These are phyloP conservation scores for Trapa incisa DNA, from an alignment of 345 rosid species.

Conservation along the genomic window DNA sequence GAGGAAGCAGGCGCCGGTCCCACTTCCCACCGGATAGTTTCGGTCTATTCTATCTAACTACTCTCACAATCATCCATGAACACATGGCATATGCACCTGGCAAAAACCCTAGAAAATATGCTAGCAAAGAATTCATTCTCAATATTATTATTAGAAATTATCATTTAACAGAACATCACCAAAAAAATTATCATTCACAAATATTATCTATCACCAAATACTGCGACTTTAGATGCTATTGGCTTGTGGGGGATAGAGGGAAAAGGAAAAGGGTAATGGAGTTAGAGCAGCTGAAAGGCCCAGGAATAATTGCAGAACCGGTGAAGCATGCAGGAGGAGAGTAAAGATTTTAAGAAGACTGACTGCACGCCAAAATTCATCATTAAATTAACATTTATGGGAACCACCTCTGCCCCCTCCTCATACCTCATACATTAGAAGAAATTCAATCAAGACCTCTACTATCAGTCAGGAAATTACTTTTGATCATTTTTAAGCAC, in stretches of 20 bases:
- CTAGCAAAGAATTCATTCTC: no score
- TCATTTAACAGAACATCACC: no score
- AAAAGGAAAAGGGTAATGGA: slow-evolving; percentile 10
- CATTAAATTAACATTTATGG: slow-evolving; percentile 6
- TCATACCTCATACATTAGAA: no score
- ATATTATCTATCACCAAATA: not conserved
- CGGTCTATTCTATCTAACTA: slow-evolving; percentile 21
- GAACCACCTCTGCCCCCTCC: no score
- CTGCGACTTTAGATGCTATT: not conserved
- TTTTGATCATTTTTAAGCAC: no score
- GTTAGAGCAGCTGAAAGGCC: slow-evolving; percentile 23
- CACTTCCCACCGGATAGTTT: slow-evolving; percentile 10
- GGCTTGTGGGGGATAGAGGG: not conserved
- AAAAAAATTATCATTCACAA: no score
- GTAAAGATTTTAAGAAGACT: slow-evolving; percentile 6
- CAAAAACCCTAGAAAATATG: no score
- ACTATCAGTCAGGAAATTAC: no score
- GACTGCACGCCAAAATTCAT: not conserved
- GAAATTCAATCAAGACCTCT: no score
- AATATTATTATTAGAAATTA: no score
- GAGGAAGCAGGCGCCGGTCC: slow-evolving; percentile 11
- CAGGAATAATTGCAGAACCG: slow-evolving; percentile 24
- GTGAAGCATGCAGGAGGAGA: slow-evolving; percentile 25
- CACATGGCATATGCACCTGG: no score
- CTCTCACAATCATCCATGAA: no score